Conservation (phyloP, 345 rosid genomes). For the Lepidium aucheri region DNA sequence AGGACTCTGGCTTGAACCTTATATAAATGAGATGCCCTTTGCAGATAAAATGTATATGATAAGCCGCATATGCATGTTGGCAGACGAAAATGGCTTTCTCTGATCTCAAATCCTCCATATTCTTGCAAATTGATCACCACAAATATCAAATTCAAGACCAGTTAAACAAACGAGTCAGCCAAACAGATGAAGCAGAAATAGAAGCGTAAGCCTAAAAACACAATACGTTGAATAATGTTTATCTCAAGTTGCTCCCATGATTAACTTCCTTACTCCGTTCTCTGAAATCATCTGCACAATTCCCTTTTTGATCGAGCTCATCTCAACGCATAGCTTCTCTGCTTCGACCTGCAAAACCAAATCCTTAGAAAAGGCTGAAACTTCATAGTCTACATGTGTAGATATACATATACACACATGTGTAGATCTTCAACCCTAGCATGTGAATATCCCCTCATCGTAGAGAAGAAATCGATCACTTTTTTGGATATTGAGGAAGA, state of each 20-base stretch:
- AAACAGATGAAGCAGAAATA: neutral
- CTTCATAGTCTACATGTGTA: neutral
- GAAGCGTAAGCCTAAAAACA: neutral
- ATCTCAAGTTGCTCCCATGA: constrained; percentile 85
- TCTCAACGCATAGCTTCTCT: constrained; percentile 48
- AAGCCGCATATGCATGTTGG: constrained; percentile 46
- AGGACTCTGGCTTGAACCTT: constrained; percentile 40
- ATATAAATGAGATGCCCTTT: constrained; percentile 41
- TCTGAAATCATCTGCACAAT: constrained; percentile 42
- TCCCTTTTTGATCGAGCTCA: constrained; percentile 51
- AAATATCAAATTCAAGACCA: neutral
- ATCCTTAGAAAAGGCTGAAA: constrained; percentile 3
- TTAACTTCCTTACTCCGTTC: constrained; percentile 47
- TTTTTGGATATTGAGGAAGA: too few species aligned
- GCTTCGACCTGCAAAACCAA: constrained; percentile 45
- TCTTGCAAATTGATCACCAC: constrained; percentile 40
- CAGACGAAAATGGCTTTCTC: constrained; percentile 57
- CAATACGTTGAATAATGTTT: constrained; percentile 51
- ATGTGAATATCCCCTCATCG: too few species aligned
- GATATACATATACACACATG: constrained; percentile 18
- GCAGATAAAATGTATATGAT: constrained; percentile 27
- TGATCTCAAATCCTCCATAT: constrained; percentile 52
- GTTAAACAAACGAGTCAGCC: neutral
- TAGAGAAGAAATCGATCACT: too few species aligned
- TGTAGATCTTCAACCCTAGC: too few species aligned